Base-by-base conservation (phyloP, 2,329 filamentous ascomycete genomes). In the Trichophyton verrucosum region DNA sequence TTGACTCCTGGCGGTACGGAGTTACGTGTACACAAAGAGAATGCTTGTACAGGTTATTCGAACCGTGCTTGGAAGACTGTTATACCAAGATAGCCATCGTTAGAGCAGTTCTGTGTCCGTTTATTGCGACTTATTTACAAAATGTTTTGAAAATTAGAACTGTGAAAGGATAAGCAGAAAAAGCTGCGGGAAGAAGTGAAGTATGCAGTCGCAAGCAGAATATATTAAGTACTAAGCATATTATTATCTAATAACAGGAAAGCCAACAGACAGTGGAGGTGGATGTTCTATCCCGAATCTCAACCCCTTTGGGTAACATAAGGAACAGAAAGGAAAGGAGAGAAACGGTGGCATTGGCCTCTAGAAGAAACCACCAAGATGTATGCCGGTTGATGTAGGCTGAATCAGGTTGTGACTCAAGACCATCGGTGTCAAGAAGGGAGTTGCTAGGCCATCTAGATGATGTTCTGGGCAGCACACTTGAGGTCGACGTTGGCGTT, bases 401-500 rank as follows among this genome's bases (percentile, higher is more conserved):
- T 55, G 49, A 36, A 55, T 6, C 49, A 55, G 7, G 49, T n/a
- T 55, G 24, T 36, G 49, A 55, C 36, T 20, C 49, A 55, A 55
- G 49, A 55, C 49, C 49, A 55, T 55, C 49, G 6, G 17, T 55
- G 27, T 20, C 49, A 6, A 36, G 15, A 27, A 15, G 27, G 6
- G 13, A 33, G 7, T 27, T 27, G 4, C 13, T 36, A 27, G 62
- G 47, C 38, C 61, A 61, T 66, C 74, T 75, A 75, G 64, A 75
- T 53, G 59, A 72, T 69, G 62, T 72, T 71, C 59, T 75, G 68
- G 57, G 73, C 72, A 67, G 75, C 61, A 66, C 73, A 75, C 61
- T 73, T 72, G 61, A 74, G 67, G 36, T 64, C 71, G 53, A 75
- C 42, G 42, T 71, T 71, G 55, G 74, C 44, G 40, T 71, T 73